phyloP scores from a whole-genome alignment of 768 basidiomycete species.

The Termitomyces sp. region DNA sequence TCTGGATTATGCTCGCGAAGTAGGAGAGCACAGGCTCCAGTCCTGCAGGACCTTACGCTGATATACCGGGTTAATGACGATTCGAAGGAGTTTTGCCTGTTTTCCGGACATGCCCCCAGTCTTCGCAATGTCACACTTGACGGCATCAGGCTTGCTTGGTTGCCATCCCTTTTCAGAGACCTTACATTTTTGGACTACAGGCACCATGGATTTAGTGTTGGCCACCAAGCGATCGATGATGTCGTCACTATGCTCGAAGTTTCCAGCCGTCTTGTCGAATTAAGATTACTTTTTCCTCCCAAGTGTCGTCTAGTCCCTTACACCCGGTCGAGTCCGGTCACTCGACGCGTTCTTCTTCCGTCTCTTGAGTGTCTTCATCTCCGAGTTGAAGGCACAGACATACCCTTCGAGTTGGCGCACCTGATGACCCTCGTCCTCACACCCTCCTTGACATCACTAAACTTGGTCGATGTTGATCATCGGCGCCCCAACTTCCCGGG shows the following conservation, averaged over 20 bases:
- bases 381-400: constrained; percentile 45
- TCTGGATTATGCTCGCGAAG: constrained; percentile 41
- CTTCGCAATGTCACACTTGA: constrained; percentile 52
- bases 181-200: constrained; percentile 64
- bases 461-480: constrained; percentile 38
- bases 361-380: constrained; percentile 43
- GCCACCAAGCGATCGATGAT: constrained; percentile 50
- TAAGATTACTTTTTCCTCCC: constrained; percentile 50
- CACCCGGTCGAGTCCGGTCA: constrained; percentile 21
- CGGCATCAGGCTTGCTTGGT: constrained; percentile 59
- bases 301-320: constrained; percentile 19
- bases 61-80: constrained; percentile 64
- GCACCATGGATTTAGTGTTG: constrained; percentile 63
- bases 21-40: constrained; percentile 27
- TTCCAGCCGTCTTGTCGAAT: constrained; percentile 44
- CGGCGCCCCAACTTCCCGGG: constrained; percentile 34
- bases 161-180: constrained; percentile 55
- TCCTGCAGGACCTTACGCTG: constrained; percentile 51
- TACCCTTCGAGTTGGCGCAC: constrained; percentile 53
- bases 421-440: constrained; percentile 44
- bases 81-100: constrained; percentile 58
- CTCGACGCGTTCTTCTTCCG: constrained; percentile 34
- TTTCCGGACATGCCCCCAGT: constrained; percentile 54
- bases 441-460: constrained; percentile 42
- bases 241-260: constrained; percentile 52